Conservation (phyloP, 208 protist species). For the Dictyostelium gargantuum region DNA sequence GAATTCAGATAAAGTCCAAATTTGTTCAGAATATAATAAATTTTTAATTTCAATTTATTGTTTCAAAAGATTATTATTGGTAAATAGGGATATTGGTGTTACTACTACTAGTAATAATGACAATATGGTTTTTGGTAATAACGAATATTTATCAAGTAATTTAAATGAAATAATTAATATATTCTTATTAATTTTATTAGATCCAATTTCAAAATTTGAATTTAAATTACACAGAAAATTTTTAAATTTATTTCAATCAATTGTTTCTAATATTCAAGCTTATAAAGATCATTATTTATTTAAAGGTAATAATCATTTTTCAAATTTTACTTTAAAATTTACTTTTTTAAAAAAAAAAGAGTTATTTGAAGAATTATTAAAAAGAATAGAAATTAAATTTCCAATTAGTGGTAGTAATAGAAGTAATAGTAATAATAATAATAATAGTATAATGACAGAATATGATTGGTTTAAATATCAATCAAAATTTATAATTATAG, state of each 20-base stretch:
- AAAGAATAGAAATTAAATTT: background rate
- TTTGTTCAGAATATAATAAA: background rate
- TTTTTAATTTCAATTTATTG: slow-evolving; percentile 2
- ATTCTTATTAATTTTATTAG: background rate
- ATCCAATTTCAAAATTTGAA: background rate
- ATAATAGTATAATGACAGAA: background rate
- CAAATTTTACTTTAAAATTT: background rate
- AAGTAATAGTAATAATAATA: no score
- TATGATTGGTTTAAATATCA: background rate
- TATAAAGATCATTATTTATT: background rate
- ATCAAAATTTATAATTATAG: background rate
- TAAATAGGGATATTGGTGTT: no score
- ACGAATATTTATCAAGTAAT: background rate
- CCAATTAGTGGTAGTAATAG: no score
- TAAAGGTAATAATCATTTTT: background rate
- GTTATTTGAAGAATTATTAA: background rate
- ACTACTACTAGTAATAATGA: no score
- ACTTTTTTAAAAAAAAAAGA: background rate
- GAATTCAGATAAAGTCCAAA: no score
- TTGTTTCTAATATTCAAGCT: background rate
- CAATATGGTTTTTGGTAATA: no score
- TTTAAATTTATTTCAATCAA: background rate
- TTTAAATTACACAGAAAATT: background rate
- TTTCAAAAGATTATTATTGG: background rate
- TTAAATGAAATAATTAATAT: background rate